Evolutionary conservation across 768 basidiomycete genomes (phyloP).

Genomic region (Suillus clintonianus): DNA sequence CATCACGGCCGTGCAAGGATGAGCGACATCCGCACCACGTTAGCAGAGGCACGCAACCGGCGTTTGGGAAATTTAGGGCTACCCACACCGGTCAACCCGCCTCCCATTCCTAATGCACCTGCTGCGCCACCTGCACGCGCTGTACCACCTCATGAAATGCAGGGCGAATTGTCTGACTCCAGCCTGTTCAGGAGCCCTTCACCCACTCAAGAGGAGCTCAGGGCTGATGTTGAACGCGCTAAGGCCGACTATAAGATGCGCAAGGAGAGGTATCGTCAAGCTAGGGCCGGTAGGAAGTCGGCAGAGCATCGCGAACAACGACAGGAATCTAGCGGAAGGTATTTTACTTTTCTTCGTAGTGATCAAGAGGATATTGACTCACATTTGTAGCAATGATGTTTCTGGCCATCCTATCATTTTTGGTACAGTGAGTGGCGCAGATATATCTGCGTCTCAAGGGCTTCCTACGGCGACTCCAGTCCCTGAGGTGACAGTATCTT

Average conservation of each 20-base stretch:
- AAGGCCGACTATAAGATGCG: constrained; percentile 67
- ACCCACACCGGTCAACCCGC: background rate
- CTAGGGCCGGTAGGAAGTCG: constrained; percentile 51
- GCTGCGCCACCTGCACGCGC: background rate
- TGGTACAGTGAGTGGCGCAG: background rate
- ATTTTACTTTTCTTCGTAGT: background rate
- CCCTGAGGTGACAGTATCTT: constrained; percentile 3
- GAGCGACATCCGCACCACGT: background rate
- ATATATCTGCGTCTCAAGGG: constrained; percentile 1
- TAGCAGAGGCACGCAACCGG: constrained; percentile 2
- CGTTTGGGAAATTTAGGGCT: background rate
- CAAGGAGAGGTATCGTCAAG: constrained; percentile 68
- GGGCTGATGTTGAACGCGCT: constrained; percentile 58
- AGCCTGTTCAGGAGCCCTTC: background rate
- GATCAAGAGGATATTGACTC: constrained; percentile 6
- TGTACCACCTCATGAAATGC: background rate
- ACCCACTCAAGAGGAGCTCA: constrained; percentile 26
- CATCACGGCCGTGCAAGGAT: background rate
- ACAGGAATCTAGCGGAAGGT: constrained; percentile 30
- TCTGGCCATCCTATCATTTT: constrained; percentile 27
- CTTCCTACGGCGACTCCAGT: constrained; percentile 7
- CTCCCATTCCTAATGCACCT: background rate
- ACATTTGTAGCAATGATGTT: constrained; percentile 11
- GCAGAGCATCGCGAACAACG: constrained; percentile 30
- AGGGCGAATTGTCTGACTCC: background rate